Conservation (phyloP, 768 basidiomycete genomes). For the Cystofilobasidium bisporidii region DNA sequence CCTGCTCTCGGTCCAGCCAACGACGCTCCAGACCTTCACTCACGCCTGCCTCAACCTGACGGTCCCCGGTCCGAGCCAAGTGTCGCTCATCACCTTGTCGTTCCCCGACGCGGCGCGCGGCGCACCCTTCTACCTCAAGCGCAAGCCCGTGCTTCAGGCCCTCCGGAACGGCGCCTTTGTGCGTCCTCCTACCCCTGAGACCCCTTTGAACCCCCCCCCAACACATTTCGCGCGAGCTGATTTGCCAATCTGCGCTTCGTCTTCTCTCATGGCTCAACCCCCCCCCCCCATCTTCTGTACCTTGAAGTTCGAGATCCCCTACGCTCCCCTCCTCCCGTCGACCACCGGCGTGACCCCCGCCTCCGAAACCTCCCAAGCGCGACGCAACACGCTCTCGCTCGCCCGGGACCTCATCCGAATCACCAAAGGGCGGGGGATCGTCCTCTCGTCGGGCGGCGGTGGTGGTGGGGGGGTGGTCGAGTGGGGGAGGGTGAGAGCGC, state of each 20-base stretch:
- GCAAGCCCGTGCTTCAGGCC: constrained; percentile 25
- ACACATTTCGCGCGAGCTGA: no score
- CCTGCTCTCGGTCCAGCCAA: constrained; percentile 64
- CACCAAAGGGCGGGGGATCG: constrained; percentile 23
- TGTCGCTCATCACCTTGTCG: constrained; percentile 46
- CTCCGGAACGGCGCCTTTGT: constrained; percentile 77
- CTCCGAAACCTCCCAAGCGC: constrained; percentile 5
- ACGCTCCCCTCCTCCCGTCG: constrained; percentile 22
- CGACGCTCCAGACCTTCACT: constrained; percentile 61
- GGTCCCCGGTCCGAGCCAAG: constrained; percentile 47
- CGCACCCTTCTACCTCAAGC: constrained; percentile 21
- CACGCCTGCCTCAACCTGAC: constrained; percentile 71
- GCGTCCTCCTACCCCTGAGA: constrained; percentile 7
- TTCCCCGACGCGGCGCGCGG: constrained; percentile 5
- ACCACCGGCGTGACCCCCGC: neutral
- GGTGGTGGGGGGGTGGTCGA: constrained; percentile 5
- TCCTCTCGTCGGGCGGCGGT: constrained; percentile 16
- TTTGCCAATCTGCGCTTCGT: neutral
- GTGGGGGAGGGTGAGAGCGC: constrained; percentile 14
- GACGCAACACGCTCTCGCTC: constrained; percentile 20
- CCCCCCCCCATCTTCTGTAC: neutral
- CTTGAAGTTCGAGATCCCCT: constrained; percentile 24
- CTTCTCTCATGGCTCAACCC: no score
- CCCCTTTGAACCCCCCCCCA: no score
- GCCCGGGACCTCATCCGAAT: constrained; percentile 22